A percentile compares a stretch with the other conserved stretches of the same genome.
Conservation (phyloP, 305 asterid species). For the Salvia sclarea region DNA sequence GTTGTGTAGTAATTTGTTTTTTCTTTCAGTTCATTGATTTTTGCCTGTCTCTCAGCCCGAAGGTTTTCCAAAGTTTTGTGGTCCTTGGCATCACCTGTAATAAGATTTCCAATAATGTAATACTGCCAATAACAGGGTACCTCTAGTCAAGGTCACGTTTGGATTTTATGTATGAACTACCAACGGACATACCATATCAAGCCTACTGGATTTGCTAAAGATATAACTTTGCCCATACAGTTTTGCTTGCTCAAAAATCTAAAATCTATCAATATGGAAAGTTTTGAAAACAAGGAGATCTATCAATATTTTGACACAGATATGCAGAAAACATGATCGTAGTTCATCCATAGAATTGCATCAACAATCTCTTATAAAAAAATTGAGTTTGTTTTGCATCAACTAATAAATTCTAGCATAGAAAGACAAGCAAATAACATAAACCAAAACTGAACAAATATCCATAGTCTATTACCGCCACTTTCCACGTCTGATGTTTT, state of each 20-base stretch:
- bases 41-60: slow-evolving; percentile 79
- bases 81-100: slow-evolving; percentile 75
- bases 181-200: slow-evolving; percentile 1
- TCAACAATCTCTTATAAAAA: not conserved
- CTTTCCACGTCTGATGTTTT: not conserved
- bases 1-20: slow-evolving; percentile 82
- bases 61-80: slow-evolving; percentile 72
- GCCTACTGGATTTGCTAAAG: not conserved
- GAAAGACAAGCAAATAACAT: not conserved
- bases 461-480: not conserved
- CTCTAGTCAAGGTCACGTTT: slow-evolving; percentile 7
- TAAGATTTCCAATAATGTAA: slow-evolving; percentile 3
- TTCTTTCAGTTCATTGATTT: slow-evolving; percentile 90
- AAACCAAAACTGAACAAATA: not conserved
- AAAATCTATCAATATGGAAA: not conserved
- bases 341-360: not conserved
- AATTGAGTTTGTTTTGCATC: not conserved
- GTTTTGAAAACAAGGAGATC: not conserved
- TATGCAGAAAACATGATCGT: not conserved
- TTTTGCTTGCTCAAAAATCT: not conserved
- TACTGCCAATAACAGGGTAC: slow-evolving; percentile 13
- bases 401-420: not conserved
- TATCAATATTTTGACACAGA: not conserved
- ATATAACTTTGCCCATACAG: not conserved
- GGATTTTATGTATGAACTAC: slow-evolving; percentile 3